These are phyloP conservation scores for Boletus vermiculosoides DNA, from an alignment of 768 basidiomycete species.

Conservation along the genomic window DNA sequence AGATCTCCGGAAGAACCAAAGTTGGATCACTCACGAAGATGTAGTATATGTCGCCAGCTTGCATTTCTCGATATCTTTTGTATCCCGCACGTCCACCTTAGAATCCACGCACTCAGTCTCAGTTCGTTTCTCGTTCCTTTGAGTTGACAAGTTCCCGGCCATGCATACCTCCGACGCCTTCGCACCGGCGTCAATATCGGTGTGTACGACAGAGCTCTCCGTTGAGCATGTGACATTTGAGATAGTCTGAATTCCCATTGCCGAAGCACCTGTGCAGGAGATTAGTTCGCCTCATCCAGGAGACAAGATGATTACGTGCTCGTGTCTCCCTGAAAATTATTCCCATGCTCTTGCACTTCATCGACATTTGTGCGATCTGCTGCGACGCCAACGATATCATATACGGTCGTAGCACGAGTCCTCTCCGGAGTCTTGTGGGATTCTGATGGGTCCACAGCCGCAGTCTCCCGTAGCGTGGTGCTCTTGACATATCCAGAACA, in stretches of 20 bases:
- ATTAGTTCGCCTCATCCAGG: background rate
- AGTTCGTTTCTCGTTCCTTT: background rate
- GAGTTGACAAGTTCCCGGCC: background rate
- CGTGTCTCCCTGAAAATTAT: background rate
- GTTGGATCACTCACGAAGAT: background rate
- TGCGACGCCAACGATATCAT: background rate
- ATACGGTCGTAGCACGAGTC: background rate
- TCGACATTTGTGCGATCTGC: background rate
- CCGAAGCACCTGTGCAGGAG: background rate
- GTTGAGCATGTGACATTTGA: background rate
- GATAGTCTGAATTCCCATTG: background rate
- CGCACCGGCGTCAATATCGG: background rate
- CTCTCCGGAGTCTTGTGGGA: background rate
- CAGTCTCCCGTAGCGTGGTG: background rate
- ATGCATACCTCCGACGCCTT: background rate
- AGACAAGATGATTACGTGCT: background rate
- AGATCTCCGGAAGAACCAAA: background rate
- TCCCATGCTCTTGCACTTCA: background rate
- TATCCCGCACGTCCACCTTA: background rate
- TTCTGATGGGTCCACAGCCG: background rate
- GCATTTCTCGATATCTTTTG: background rate
- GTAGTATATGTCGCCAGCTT: background rate
- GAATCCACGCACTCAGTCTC: background rate
- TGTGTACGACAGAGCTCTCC: background rate
- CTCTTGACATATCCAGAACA: background rate